Conservation (phyloP, 2,329 filamentous ascomycete species). For the Ophiostoma pallidulum region DNA sequence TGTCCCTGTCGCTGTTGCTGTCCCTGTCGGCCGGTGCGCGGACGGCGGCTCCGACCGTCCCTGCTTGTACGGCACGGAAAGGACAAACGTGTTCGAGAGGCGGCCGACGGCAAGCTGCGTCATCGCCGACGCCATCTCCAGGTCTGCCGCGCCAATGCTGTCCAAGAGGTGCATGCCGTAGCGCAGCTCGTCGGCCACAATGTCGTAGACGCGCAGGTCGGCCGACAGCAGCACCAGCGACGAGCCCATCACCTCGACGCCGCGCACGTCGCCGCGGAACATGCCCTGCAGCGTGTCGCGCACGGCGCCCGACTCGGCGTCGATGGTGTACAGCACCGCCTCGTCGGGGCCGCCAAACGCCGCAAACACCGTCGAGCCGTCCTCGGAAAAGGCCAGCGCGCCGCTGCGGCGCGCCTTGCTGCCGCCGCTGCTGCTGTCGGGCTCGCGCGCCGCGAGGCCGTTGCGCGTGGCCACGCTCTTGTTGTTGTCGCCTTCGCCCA, state of each 20-base stretch:
- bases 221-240: conserved; percentile 68
- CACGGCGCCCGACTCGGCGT: conserved; percentile 58
- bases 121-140: conserved; percentile 28
- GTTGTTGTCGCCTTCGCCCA: conserved; percentile 2
- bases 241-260: conserved; percentile 61
- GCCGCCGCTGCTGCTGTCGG: conserved; percentile 23
- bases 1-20: neutral
- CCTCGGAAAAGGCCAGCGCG: conserved; percentile 67
- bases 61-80: conserved; percentile 38
- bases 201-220: conserved; percentile 69
- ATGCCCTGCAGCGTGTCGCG: conserved; percentile 58
- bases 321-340: conserved; percentile 65
- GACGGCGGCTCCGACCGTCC: neutral
- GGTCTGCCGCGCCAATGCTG: conserved; percentile 22
- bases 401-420: conserved; percentile 39
- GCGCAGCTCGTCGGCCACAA: conserved; percentile 66
- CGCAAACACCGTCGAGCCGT: conserved; percentile 73
- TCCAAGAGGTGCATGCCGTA: conserved; percentile 53
- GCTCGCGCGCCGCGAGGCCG: neutral
- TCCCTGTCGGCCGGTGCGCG: too few species aligned
- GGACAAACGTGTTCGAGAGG: conserved; percentile 54
- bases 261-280: conserved; percentile 54
- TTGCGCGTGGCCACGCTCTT: neutral
- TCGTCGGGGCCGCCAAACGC: conserved; percentile 46
- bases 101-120: conserved; percentile 64